Percentiles rank a stretch among this genome's conserved stretches.
Conservation (phyloP, 2,329 filamentous ascomycete species). For the Chaetothyriales sp. region DNA sequence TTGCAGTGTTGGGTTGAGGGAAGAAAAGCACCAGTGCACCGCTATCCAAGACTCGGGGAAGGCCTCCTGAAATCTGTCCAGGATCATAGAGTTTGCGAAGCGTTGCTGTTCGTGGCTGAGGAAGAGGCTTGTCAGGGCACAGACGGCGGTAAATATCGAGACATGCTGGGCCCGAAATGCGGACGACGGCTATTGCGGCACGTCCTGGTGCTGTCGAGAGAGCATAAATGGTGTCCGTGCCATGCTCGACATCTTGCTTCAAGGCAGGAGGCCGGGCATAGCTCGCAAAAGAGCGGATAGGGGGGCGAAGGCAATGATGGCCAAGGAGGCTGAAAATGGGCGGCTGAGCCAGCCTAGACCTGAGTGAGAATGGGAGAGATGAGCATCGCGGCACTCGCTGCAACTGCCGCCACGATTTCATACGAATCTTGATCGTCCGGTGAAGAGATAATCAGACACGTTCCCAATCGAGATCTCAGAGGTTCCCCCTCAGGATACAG, state of each 20-base stretch:
- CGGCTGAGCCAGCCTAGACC: no score
- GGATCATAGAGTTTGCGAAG: slow-evolving; percentile 61
- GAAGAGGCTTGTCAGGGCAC: slow-evolving; percentile 40
- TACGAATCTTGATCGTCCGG: no score
- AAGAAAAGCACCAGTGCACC: slow-evolving; percentile 72
- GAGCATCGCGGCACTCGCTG: no score
- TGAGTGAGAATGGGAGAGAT: no score
- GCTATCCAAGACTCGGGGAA: slow-evolving; percentile 48
- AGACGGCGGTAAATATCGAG: slow-evolving; percentile 50
- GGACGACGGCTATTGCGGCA: slow-evolving; percentile 79
- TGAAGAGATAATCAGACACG: background rate
- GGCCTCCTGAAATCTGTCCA: slow-evolving; percentile 6
- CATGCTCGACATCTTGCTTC: slow-evolving; percentile 7
- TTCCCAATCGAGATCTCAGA: no score
- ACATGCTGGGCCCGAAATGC: slow-evolving; percentile 69
- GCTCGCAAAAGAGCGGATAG: slow-evolving; percentile 5
- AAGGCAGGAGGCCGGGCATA: slow-evolving; percentile 3
- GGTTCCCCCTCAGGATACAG: no score
- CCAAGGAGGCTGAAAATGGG: no score
- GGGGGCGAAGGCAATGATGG: background rate
- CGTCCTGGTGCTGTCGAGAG: slow-evolving; percentile 72
- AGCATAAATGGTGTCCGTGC: slow-evolving; percentile 62
- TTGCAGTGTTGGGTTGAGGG: slow-evolving; percentile 64
- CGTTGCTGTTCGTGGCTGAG: slow-evolving; percentile 49
- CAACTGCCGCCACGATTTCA: no score